These are phyloP conservation scores for Penicillium canariense DNA, from an alignment of 495 filamentous ascomycete species.

Conservation along the genomic window DNA sequence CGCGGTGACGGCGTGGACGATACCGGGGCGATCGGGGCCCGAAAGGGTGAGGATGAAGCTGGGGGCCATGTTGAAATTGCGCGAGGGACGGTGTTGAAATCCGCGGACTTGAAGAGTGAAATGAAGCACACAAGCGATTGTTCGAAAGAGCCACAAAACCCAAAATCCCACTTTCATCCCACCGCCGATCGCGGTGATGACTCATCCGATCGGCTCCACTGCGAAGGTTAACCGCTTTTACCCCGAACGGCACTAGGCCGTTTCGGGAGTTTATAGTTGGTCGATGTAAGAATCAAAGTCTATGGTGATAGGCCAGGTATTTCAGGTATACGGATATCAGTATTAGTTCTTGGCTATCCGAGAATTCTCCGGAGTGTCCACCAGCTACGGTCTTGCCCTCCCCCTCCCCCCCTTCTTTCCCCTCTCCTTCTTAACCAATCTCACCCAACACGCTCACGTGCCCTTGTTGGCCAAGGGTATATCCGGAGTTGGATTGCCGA, in stretches of 20 bases:
- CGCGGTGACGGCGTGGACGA: constrained; percentile 73
- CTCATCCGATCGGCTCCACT: constrained; percentile 13
- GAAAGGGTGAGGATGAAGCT: constrained; percentile 73
- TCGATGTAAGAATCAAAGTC: too few species aligned
- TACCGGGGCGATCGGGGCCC: constrained; percentile 71
- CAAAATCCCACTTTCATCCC: constrained; percentile 9
- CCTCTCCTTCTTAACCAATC: not conserved
- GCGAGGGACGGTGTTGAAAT: constrained; percentile 35
- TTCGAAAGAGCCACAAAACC: not conserved
- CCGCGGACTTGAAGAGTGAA: not conserved
- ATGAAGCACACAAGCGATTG: not conserved
- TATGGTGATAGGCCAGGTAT: too few species aligned
- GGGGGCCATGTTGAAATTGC: constrained; percentile 32
- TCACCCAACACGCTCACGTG: constrained; percentile 4
- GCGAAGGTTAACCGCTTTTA: not conserved
- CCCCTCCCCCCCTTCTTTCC: not conserved
- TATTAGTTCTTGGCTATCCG: too few species aligned
- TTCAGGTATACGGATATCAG: too few species aligned
- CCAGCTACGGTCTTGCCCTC: not conserved
- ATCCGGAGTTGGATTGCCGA: constrained; percentile 14
- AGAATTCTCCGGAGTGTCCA: not conserved
- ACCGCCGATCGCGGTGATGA: constrained; percentile 15
- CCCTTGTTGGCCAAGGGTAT: constrained; percentile 1
- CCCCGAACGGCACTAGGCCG: not conserved
- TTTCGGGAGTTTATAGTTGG: too few species aligned